Evolutionary conservation across 2,329 filamentous ascomycete genomes (phyloP).

Genomic region (Epichloe coenophiala): DNA sequence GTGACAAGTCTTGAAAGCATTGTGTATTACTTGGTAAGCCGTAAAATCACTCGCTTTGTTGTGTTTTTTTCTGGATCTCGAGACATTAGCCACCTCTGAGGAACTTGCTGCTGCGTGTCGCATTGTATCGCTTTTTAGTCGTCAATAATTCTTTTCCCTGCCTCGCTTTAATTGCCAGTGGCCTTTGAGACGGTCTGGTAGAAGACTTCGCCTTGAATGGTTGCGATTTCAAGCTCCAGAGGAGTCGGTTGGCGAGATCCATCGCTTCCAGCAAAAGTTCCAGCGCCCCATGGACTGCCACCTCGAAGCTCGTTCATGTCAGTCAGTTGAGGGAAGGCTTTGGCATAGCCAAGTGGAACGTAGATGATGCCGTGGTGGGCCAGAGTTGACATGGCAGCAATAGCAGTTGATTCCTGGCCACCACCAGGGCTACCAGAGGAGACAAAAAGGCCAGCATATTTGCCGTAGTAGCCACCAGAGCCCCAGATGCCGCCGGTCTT

Average conservation of each 20-base stretch:
- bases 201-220: conserved; percentile 73
- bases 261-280: conserved; percentile 69
- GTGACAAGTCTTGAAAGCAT: neutral
- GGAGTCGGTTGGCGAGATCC: conserved; percentile 69
- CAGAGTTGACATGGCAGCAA: conserved; percentile 72
- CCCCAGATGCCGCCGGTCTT: conserved; percentile 76
- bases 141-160: conserved; percentile 13
- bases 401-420: conserved; percentile 81
- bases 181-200: conserved; percentile 61
- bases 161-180: conserved; percentile 67
- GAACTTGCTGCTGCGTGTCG: neutral
- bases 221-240: conserved; percentile 68
- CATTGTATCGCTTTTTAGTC: neutral
- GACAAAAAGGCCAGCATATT: conserved; percentile 84
- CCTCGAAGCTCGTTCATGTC: conserved; percentile 72
- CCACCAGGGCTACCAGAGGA: conserved; percentile 74
- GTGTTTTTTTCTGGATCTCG: neutral
- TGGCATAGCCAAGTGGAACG: conserved; percentile 89
- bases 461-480: conserved; percentile 64
- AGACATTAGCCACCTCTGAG: neutral
- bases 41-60: neutral
- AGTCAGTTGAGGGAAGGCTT: conserved; percentile 54
- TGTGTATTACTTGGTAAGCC: neutral
- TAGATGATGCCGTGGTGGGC: conserved; percentile 91
- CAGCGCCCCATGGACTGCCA: conserved; percentile 84